Conservation (phyloP, 441 rosid species). For the Bruguiera hainesii region DNA sequence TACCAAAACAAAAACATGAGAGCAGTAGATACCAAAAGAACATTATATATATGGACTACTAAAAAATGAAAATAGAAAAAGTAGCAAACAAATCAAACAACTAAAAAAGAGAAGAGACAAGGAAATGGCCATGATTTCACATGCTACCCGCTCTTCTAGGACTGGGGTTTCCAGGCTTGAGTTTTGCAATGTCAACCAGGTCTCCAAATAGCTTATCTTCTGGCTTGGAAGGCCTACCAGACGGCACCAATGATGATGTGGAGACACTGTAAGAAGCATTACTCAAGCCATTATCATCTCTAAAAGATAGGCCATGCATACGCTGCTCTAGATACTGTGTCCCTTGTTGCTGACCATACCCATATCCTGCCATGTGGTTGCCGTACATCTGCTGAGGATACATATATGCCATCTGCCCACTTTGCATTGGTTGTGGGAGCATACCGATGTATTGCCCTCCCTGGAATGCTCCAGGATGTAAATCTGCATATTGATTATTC, state of each 20-base stretch:
- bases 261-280: constrained; percentile 54
- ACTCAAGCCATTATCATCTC: constrained; percentile 51
- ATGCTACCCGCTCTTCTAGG: constrained; percentile 78
- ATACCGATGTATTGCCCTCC: constrained; percentile 57
- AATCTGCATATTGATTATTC: constrained; percentile 37
- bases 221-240: constrained; percentile 65
- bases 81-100: constrained; percentile 11
- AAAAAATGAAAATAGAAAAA: constrained; percentile 8
- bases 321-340: constrained; percentile 62
- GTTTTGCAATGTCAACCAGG: constrained; percentile 87
- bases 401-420: constrained; percentile 47
- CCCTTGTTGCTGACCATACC: constrained; percentile 66
- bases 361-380: constrained; percentile 68
- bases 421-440: constrained; percentile 54
- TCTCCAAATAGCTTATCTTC: constrained; percentile 97
- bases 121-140: constrained; percentile 38
- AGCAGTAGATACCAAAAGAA: constrained; percentile 21
- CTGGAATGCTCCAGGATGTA: constrained; percentile 39
- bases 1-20: constrained; percentile 20
- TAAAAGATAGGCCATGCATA: constrained; percentile 72
- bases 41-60: constrained; percentile 11
- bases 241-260: constrained; percentile 53
- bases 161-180: constrained; percentile 62
- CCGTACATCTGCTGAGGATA: constrained; percentile 77
- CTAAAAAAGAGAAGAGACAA: constrained; percentile 1